These are phyloP conservation scores for Coemansia sp. DNA, from an alignment of 192 early-diverging fungal species.

Conservation along the genomic window DNA sequence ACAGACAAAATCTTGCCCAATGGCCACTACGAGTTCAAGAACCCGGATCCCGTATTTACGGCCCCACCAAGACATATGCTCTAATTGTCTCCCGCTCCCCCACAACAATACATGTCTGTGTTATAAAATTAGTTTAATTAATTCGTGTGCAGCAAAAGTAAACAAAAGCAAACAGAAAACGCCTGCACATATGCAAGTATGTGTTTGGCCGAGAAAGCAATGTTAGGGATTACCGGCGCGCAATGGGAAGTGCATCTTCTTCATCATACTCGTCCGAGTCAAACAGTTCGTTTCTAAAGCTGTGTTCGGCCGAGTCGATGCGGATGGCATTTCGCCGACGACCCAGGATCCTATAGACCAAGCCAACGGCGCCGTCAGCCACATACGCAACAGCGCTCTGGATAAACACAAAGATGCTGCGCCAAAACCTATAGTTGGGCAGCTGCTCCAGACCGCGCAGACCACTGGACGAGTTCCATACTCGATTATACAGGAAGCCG, in stretches of 20 bases:
- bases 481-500: slow-evolving; percentile 54
- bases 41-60: background rate
- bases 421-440: slow-evolving; percentile 54
- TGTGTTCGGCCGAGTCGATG: slow-evolving; percentile 36
- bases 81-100: background rate
- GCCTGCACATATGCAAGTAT: background rate
- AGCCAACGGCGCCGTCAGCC: slow-evolving; percentile 1
- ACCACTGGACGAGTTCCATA: slow-evolving; percentile 43
- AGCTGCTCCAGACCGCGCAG: slow-evolving; percentile 54
- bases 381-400: slow-evolving; percentile 6
- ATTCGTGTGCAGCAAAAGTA: background rate
- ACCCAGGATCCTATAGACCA: slow-evolving; percentile 13
- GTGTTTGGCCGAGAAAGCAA: background rate
- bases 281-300: slow-evolving; percentile 36
- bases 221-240: background rate
- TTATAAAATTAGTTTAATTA: background rate
- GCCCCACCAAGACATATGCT: background rate
- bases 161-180: background rate
- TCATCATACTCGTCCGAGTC: slow-evolving; percentile 19
- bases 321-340: slow-evolving; percentile 25
- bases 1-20: background rate
- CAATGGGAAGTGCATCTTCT: slow-evolving; percentile 18
- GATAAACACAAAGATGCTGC: slow-evolving; percentile 27
- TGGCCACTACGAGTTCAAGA: background rate
- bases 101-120: too few relatives aligned